These are phyloP conservation scores for Trebouxia gelatinosa DNA, from an alignment of 163 green algal species.

Conservation along the genomic window DNA sequence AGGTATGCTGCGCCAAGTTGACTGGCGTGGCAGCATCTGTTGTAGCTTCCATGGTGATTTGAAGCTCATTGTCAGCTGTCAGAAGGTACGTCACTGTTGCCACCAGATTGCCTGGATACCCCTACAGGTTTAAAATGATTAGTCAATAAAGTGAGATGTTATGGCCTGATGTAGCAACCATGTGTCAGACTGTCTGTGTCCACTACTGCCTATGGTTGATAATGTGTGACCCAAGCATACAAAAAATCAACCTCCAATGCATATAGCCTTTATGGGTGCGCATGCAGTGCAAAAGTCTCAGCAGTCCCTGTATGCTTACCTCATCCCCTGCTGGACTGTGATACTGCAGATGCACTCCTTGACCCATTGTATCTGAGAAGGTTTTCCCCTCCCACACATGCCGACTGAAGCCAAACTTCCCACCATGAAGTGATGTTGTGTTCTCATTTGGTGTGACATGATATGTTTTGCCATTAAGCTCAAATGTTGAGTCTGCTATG, in stretches of 20 bases:
- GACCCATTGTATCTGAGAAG: not conserved
- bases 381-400: not conserved
- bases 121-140: constrained; percentile 39
- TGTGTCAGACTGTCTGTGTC: too few relatives aligned
- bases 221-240: too few relatives aligned
- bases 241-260: too few relatives aligned
- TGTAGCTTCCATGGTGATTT: constrained; percentile 52
- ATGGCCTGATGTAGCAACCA: too few relatives aligned
- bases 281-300: too few relatives aligned
- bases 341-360: not conserved
- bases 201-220: too few relatives aligned
- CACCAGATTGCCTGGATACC: constrained; percentile 62
- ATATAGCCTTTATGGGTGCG: too few relatives aligned
- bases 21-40: constrained; percentile 51
- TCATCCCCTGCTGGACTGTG: constrained; percentile 25
- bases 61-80: constrained; percentile 42
- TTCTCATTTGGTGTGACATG: constrained; percentile 61
- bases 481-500: constrained; percentile 64
- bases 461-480: constrained; percentile 64
- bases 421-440: constrained; percentile 37
- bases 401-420: not conserved
- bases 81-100: constrained; percentile 67
- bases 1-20: constrained; percentile 70
- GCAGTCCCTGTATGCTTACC: too few relatives aligned
- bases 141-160: too few relatives aligned